Conservation (phyloP, 2,329 filamentous ascomycete species). For the Ascosphaera apis region DNA sequence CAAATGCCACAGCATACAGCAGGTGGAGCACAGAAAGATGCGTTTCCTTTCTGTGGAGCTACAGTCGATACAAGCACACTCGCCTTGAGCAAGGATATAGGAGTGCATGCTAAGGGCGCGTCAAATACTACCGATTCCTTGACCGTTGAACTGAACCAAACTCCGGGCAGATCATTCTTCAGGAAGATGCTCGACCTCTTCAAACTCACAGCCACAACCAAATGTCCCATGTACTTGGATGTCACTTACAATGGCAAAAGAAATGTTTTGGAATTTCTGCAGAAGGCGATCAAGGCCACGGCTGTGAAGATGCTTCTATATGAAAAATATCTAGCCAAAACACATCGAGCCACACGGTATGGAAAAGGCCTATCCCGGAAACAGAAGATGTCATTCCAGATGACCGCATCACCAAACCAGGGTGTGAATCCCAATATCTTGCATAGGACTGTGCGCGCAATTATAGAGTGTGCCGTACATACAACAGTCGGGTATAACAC, state of each 20-base stretch:
- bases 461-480: background rate
- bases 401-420: background rate
- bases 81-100: conserved; percentile 47
- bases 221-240: conserved; percentile 16
- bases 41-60: conserved; percentile 76
- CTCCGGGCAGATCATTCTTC: conserved; percentile 55
- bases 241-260: background rate
- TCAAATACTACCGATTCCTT: conserved; percentile 44
- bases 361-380: background rate
- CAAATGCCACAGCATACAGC: conserved; percentile 28
- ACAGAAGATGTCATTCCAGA: background rate
- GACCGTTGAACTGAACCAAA: conserved; percentile 52
- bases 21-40: conserved; percentile 6
- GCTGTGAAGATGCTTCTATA: conserved; percentile 38
- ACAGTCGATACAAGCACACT: conserved; percentile 53
- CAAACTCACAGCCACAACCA: conserved; percentile 57
- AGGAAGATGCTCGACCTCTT: conserved; percentile 54
- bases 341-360: background rate
- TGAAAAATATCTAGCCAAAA: background rate
- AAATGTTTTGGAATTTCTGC: background rate
- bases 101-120: conserved; percentile 24
- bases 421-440: background rate
- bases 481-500: background rate
- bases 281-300: background rate
- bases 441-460: background rate